Evolutionary conservation across 1,139 yeast species (phyloP), one percentile per base, ranked within the genome.

Genomic region (Yamadazyma atmosphaerica): DNA sequence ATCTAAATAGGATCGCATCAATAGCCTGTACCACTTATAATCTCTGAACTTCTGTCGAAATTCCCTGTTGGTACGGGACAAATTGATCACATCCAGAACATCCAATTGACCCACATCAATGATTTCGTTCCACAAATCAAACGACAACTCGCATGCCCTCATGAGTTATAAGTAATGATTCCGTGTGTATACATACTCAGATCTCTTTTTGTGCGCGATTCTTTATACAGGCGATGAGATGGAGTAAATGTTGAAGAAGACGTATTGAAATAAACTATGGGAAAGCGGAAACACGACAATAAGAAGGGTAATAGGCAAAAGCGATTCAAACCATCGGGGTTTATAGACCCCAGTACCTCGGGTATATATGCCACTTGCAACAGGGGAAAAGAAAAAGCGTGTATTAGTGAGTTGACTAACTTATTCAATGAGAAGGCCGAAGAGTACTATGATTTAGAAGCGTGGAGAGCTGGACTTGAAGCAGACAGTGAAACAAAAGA

Each of bases 321-420:
- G 52, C 69, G 70, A 60, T 76, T 68, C 57, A 76, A 72, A 50
- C 55, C 65, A 21, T 60, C 69, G 4, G 80, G 80, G 3, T 65
- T 79, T 41, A 57, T 81, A 16, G 96, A 88, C 52, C 95, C 96
- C 0, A 81, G 81, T 36, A 84, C 95, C 45, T 67, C 83, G 33
- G 96, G 98, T 1, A 69, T 87, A 2, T 92, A 83, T 61, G 96
- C 89, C 16, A 86, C 96, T 0, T 87, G 97, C 60, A 74, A 79
- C 36, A 72, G 96, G 51, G 84, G 86, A 32, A 79, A 83, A 47
- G 96, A 90, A 60, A 72, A 75, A 42, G 79, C 77, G 40, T 86
- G 96, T 50, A 77, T 83, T 15, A 78, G 79, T 43, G 98, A 90
- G 59, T 65, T 90, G 51, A 72, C 79, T 50, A 64, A 73, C 39